A percentile compares a stretch with the other conserved stretches of the same genome.
These are phyloP conservation scores for Artemisia annua DNA, from an alignment of 129 eudicot genomes.

Conservation along the genomic window DNA sequence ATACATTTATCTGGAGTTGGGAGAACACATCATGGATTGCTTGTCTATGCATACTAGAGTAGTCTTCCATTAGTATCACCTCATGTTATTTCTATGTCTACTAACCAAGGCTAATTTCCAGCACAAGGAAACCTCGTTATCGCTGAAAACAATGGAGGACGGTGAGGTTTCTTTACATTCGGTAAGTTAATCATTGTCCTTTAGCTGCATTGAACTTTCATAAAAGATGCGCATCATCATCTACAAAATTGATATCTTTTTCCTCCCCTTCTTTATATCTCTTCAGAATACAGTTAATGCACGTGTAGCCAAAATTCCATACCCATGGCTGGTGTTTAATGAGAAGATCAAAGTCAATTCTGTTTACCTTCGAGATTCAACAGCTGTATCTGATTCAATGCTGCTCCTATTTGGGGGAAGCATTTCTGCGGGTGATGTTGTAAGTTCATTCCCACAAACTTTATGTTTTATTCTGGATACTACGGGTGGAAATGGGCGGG, in stretches of 20 bases:
- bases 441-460: conserved; percentile 32
- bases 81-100: conserved; percentile 4
- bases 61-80: background rate
- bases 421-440: conserved; percentile 57
- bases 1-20: background rate
- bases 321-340: conserved; percentile 87
- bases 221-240: background rate
- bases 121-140: conserved; percentile 73
- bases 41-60: background rate
- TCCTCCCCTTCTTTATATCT: background rate
- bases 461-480: background rate
- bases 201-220: background rate
- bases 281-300: conserved; percentile 76
- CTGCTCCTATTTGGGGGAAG: conserved; percentile 82
- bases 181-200: conserved; percentile 39
- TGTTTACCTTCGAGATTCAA: conserved; percentile 81
- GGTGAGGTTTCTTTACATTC: conserved; percentile 73
- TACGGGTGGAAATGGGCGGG: background rate
- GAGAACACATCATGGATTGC: background rate
- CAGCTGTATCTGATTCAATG: conserved; percentile 81
- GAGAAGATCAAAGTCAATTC: conserved; percentile 84
- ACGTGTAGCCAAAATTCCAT: conserved; percentile 61
- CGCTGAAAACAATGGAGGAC: conserved; percentile 87
- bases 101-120: conserved; percentile 32
- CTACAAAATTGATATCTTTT: background rate